Conservation (phyloP, 2,329 filamentous ascomycete genomes). For the Lomentospora prolificans region DNA sequence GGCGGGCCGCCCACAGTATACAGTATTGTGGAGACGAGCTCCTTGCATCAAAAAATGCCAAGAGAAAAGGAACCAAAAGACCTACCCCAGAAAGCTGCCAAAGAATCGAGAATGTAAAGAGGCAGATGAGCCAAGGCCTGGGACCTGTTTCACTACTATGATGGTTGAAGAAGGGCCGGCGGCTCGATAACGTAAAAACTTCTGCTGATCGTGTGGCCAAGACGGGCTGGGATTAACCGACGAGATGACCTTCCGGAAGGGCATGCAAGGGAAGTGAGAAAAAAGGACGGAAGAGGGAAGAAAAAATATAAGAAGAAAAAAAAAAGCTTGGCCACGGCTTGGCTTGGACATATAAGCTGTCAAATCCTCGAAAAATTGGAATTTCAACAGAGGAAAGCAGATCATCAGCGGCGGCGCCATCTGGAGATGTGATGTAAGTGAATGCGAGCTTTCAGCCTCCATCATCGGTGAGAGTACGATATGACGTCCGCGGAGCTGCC, state of each 20-base stretch:
- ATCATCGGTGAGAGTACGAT: background rate
- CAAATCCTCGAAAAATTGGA: too few species aligned
- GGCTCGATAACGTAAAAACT: constrained; percentile 3
- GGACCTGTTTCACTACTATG: background rate
- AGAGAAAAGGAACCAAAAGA: background rate
- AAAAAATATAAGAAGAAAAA: background rate
- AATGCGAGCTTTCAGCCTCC: background rate
- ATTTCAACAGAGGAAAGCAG: too few species aligned
- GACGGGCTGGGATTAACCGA: constrained; percentile 7
- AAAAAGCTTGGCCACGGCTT: background rate
- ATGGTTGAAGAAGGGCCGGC: background rate
- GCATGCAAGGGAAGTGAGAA: background rate
- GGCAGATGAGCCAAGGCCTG: constrained; percentile 2
- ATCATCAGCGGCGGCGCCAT: too few species aligned
- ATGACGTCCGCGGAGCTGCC: background rate
- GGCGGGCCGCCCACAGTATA: background rate
- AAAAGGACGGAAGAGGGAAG: background rate
- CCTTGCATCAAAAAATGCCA: background rate
- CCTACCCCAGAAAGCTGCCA: background rate
- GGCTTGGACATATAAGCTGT: background rate
- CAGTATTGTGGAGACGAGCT: background rate
- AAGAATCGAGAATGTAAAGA: background rate
- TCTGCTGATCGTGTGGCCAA: constrained; percentile 6
- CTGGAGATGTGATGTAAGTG: background rate
- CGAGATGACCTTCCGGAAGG: background rate